Percentiles rank a stretch among this genome's conserved stretches.
Conservation (phyloP, 2,329 filamentous ascomycete genomes). For the Ascochyta fabae region DNA sequence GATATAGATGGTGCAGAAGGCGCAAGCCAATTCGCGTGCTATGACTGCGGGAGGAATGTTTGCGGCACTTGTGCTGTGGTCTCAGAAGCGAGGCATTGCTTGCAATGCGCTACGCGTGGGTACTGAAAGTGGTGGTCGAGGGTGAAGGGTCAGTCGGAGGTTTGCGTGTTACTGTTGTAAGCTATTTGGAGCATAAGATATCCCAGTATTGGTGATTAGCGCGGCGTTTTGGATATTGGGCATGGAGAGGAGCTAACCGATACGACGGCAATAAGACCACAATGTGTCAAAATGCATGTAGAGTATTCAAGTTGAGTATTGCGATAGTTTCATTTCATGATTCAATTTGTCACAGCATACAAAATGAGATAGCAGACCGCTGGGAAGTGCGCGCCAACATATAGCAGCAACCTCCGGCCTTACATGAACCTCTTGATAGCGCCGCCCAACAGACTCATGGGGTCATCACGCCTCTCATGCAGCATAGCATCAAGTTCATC, state of each 20-base stretch:
- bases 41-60: conserved; percentile 48
- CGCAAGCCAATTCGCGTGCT: conserved; percentile 46
- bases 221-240: conserved; percentile 10
- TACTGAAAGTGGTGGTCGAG: not conserved
- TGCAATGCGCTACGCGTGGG: conserved; percentile 48
- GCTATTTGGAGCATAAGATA: conserved; percentile 5
- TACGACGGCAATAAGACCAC: not conserved
- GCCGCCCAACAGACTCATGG: not conserved
- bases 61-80: conserved; percentile 53
- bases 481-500: conserved; percentile 36
- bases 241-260: not conserved
- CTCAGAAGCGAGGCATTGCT: conserved; percentile 47
- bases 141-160: too few species aligned
- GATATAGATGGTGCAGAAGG: conserved; percentile 44
- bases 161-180: not conserved
- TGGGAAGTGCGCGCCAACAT: not conserved
- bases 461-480: conserved; percentile 17
- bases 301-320: too few species aligned
- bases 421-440: conserved; percentile 13
- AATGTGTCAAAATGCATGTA: too few species aligned
- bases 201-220: conserved; percentile 12
- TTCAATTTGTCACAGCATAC: not conserved
- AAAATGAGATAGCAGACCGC: not conserved
- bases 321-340: not conserved
- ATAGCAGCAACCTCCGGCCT: not conserved